These are phyloP conservation scores for Climacium dendroides DNA, from an alignment of 225 moss, liverwort and hornwort species.

Conservation along the genomic window DNA sequence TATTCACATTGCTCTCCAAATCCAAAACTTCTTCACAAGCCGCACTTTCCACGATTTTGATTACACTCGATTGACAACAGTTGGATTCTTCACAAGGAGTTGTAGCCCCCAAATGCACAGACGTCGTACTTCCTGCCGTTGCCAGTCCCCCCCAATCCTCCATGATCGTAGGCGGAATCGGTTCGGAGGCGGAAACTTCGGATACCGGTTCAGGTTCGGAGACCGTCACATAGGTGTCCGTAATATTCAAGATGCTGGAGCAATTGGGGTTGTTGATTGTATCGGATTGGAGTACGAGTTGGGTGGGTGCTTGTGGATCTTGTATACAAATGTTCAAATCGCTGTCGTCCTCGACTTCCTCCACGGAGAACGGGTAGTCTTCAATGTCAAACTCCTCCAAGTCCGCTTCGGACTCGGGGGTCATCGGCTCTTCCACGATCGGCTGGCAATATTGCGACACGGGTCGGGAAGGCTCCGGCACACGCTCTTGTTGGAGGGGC, in stretches of 20 bases:
- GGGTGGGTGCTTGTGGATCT: not conserved
- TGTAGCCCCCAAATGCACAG: not conserved
- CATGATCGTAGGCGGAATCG: not conserved
- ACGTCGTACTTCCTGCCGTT: not conserved
- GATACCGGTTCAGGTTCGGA: not conserved
- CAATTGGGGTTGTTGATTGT: not conserved
- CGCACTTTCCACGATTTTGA: slow-evolving; percentile 9
- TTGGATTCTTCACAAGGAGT: not conserved
- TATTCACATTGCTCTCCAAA: not conserved
- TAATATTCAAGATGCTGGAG: not conserved
- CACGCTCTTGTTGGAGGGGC: not conserved
- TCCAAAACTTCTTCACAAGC: not conserved
- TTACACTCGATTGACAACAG: not conserved
- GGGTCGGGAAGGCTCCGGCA: not conserved
- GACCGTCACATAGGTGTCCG: not conserved
- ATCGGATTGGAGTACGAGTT: not conserved
- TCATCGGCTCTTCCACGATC: slow-evolving; percentile 53
- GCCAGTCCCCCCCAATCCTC: slow-evolving; percentile 20
- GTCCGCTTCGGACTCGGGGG: slow-evolving; percentile 39
- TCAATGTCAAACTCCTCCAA: slow-evolving; percentile 46
- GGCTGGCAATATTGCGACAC: slow-evolving; percentile 37
- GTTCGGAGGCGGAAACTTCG: not conserved
- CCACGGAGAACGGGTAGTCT: slow-evolving; percentile 30
- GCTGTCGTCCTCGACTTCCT: slow-evolving; percentile 20
- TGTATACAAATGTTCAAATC: slow-evolving; percentile 4